Conservation (phyloP, 2,329 filamentous ascomycete genomes). For the Metarhizium humberi region DNA sequence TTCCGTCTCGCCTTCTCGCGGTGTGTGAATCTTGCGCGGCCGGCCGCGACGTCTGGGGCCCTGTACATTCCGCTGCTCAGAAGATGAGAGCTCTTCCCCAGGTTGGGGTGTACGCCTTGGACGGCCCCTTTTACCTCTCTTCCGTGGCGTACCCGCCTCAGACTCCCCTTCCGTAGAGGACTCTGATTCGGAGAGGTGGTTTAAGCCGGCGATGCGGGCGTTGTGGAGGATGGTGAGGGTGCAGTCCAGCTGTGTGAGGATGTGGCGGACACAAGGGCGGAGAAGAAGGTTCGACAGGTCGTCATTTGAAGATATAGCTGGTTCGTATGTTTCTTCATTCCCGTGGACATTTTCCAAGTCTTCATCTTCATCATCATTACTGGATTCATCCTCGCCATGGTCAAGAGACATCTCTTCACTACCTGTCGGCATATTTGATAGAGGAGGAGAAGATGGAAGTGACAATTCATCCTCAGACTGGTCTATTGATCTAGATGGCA, state of each 20-base stretch:
- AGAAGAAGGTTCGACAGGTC: conserved; percentile 55
- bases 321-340: conserved; percentile 24
- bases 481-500: background rate
- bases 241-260: conserved; percentile 59
- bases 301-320: conserved; percentile 61
- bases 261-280: conserved; percentile 58
- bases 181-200: conserved; percentile 26
- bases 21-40: conserved; percentile 29
- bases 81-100: conserved; percentile 4
- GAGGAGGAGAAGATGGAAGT: conserved; percentile 7
- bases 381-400: conserved; percentile 1
- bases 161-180: conserved; percentile 29
- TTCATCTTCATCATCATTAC: conserved; percentile 1
- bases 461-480: background rate
- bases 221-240: conserved; percentile 64
- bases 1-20: conserved; percentile 34
- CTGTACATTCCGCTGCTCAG: conserved; percentile 3
- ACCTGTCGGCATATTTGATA: background rate
- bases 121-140: conserved; percentile 13
- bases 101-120: conserved; percentile 11
- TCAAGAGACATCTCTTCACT: background rate
- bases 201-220: conserved; percentile 42
- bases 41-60: conserved; percentile 22
- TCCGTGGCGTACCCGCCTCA: conserved; percentile 13
- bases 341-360: background rate